A percentile compares a stretch with the other conserved stretches of the same genome.
These are phyloP conservation scores for Amphicarpaea edgeworthii DNA, from an alignment of 306 rosid genomes.

Conservation along the genomic window DNA sequence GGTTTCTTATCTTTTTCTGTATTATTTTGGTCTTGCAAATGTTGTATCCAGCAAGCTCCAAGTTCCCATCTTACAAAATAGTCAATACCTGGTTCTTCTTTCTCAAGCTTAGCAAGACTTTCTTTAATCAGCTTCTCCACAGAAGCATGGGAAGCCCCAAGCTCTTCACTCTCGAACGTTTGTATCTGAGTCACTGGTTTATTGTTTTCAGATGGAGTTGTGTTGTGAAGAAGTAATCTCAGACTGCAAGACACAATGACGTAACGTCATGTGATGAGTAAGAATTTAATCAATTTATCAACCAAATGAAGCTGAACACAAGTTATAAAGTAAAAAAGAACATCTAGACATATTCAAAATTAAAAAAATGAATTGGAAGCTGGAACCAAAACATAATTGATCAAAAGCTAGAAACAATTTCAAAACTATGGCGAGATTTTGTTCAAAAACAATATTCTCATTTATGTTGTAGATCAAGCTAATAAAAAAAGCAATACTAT, in stretches of 20 bases:
- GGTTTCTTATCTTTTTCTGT: constrained; percentile 85
- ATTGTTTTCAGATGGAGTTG: constrained; percentile 65
- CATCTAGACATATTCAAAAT: constrained; percentile 23
- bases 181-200: constrained; percentile 55
- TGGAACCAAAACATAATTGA: constrained; percentile 7
- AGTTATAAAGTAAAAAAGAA: neutral
- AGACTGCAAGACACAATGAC: constrained; percentile 63
- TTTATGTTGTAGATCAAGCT: constrained; percentile 7
- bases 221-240: constrained; percentile 83
- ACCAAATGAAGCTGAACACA: constrained; percentile 30
- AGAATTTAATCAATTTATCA: constrained; percentile 24
- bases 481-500: neutral
- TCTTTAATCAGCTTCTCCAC: constrained; percentile 76
- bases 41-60: constrained; percentile 99
- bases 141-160: constrained; percentile 60
- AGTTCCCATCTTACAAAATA: constrained; percentile 95
- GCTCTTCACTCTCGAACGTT: constrained; percentile 67
- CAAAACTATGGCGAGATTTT: constrained; percentile 24
- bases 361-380: neutral
- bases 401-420: constrained; percentile 27
- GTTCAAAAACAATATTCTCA: constrained; percentile 18
- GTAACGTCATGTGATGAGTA: constrained; percentile 26
- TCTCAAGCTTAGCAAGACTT: constrained; percentile 79
- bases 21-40: constrained; percentile 94
- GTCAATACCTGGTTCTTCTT: constrained; percentile 66